Base-by-base conservation (phyloP, 2,329 filamentous ascomycete genomes). In the Chrysoporthe deuterocubensis region DNA sequence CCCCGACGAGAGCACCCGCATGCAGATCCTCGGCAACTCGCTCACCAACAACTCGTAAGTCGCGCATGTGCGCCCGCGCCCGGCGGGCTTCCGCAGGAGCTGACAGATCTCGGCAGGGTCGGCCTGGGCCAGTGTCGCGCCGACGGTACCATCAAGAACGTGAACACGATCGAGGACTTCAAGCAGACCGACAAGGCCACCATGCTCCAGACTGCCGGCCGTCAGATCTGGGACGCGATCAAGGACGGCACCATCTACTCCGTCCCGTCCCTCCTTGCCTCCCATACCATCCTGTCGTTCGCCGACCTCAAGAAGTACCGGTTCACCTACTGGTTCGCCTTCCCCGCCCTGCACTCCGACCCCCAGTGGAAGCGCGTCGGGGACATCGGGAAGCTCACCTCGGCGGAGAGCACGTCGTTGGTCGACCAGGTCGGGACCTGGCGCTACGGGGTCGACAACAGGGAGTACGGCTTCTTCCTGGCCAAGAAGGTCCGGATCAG, bases 241-340 rank as follows among this genome's bases (percentile, higher is more conserved):
- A 91, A 94, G 72, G 96, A 99, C 80, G 95, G 94, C 67, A 96
- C 93, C 52, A 97, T 99, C 73, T 98, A 97, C 80, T 96, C 94
- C 11, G 92, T 95, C 62, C 96, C 96, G 2, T 97, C 95, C 4
- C 86, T 98, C 2, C 88, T 99, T 21, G 90, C 93, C 4, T 96
- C 93, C 7, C 98, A 97, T 78, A 87, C 92, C 37, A 89, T 96
- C 68, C 88, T 98, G 58, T 97, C 93, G 18, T 99, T 93, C 77
- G 95, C 96, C 70, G 95, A 99, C 76, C 86, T 99, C 44, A 99
- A 99, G 79, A 97, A 96, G 76, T 98, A 98, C 81, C 93, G 90
- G 71, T 97, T 98, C 77, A 93, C 91, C n/a, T 98, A 98, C 80
- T 97, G 96, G 89, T 98, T 98, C 79, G 95, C 92, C 5, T 99